These are phyloP conservation scores for Chlamydomonas asymmetrica DNA, from an alignment of 139 green algal species.

Conservation along the genomic window DNA sequence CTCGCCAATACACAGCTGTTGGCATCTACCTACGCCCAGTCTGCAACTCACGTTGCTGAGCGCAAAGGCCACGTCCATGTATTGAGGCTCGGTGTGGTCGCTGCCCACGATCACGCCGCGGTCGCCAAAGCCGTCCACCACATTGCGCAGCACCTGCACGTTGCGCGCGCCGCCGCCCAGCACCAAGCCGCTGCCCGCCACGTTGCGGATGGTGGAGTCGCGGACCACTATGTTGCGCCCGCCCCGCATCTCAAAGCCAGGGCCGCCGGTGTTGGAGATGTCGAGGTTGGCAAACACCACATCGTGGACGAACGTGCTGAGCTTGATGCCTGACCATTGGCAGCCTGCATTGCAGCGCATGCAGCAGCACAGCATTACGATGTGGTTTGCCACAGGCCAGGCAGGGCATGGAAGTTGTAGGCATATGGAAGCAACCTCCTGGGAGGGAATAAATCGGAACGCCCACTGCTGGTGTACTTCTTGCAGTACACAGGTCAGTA, in stretches of 20 bases:
- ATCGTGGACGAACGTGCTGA: constrained; percentile 17
- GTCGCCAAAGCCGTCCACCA: constrained; percentile 12
- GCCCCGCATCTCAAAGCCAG: constrained; percentile 25
- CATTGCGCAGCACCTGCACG: constrained; percentile 22
- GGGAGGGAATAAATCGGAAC: neutral
- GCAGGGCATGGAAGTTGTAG: neutral
- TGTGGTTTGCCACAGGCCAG: neutral
- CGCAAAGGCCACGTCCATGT: constrained; percentile 31
- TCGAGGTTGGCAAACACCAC: constrained; percentile 10
- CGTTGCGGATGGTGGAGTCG: constrained; percentile 3
- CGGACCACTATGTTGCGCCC: constrained; percentile 8
- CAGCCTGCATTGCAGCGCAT: too few species aligned
- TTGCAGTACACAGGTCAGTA: too few species aligned
- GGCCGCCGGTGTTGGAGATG: neutral
- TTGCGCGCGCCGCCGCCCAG: constrained; percentile 29
- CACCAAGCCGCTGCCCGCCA: neutral
- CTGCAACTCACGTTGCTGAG: neutral
- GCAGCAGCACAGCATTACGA: constrained; percentile 6
- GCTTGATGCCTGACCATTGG: constrained; percentile 41
- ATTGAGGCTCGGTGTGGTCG: constrained; percentile 19
- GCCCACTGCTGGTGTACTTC: neutral
- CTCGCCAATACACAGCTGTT: neutral
- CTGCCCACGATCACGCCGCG: constrained; percentile 31
- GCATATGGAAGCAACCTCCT: constrained; percentile 1
- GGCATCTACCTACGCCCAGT: neutral